A percentile compares a stretch with the other conserved stretches of the same genome.
phyloP scores from a whole-genome alignment of 352 stramenopile species.

The Pythium sukuiense region DNA sequence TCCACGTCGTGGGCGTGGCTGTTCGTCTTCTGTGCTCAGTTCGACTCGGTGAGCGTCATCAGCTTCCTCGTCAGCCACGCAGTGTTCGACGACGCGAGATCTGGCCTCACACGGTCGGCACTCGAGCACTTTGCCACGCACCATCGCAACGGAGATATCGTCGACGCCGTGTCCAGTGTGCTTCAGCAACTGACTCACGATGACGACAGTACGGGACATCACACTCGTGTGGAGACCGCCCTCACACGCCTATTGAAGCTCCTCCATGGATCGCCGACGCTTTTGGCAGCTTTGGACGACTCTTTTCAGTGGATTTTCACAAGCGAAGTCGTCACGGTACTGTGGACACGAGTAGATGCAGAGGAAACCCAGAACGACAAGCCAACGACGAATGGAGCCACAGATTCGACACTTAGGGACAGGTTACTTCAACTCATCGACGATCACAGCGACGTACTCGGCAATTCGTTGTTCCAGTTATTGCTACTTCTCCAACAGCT shows the following conservation, averaged over 20 bases:
- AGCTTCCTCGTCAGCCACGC: constrained; percentile 48
- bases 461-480: constrained; percentile 16
- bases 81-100: constrained; percentile 20
- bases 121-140: constrained; percentile 45
- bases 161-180: constrained; percentile 48
- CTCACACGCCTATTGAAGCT: constrained; percentile 33
- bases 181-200: constrained; percentile 30
- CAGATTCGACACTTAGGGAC: background rate
- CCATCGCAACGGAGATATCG: constrained; percentile 37
- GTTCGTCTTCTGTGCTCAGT: constrained; percentile 42
- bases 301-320: constrained; percentile 70
- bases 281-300: constrained; percentile 50
- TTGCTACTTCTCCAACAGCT: constrained; percentile 24
- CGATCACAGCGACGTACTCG: constrained; percentile 7
- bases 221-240: background rate
- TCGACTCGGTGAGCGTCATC: constrained; percentile 44
- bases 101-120: constrained; percentile 13
- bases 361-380: background rate
- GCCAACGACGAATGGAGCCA: background rate
- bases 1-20: constrained; percentile 34
- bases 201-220: background rate
- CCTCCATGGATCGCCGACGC: constrained; percentile 31
- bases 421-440: constrained; percentile 10
- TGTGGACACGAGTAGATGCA: constrained; percentile 18
- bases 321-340: constrained; percentile 36